These are phyloP conservation scores for Amanita rimosa DNA, from an alignment of 768 basidiomycete genomes.

Conservation along the genomic window DNA sequence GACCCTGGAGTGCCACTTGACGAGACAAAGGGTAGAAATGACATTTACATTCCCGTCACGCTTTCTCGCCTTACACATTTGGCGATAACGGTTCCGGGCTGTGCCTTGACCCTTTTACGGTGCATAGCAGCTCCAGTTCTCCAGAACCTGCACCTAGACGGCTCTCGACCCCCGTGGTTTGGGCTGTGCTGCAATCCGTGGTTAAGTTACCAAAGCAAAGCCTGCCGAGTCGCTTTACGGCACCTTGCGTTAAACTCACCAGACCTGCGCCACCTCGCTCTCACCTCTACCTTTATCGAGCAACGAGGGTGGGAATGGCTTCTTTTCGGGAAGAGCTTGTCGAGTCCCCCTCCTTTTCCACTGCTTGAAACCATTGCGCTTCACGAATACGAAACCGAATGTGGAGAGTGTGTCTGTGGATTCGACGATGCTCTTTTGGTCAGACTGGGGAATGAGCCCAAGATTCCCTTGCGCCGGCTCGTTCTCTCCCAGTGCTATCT, in stretches of 20 bases:
- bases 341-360: neutral
- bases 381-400: neutral
- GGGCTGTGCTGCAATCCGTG: neutral
- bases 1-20: neutral
- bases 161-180: neutral
- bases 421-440: neutral
- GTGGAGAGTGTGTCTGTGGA: neutral
- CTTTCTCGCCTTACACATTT: constrained; percentile 3
- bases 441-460: neutral
- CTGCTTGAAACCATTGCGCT: neutral
- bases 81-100: constrained; percentile 4
- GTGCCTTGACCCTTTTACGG: neutral
- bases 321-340: neutral
- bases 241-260: neutral
- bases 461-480: neutral
- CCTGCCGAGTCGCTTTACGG: neutral
- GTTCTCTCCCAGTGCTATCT: neutral
- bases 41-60: neutral
- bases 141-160: constrained; percentile 6
- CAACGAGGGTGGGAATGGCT: constrained; percentile 1
- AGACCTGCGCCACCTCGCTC: neutral
- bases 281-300: neutral
- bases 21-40: neutral
- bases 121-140: constrained; percentile 6
- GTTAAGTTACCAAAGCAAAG: neutral